Evolutionary conservation across 108 stramenopile species (phyloP).

Genomic region (Skeletonema tropicum): DNA sequence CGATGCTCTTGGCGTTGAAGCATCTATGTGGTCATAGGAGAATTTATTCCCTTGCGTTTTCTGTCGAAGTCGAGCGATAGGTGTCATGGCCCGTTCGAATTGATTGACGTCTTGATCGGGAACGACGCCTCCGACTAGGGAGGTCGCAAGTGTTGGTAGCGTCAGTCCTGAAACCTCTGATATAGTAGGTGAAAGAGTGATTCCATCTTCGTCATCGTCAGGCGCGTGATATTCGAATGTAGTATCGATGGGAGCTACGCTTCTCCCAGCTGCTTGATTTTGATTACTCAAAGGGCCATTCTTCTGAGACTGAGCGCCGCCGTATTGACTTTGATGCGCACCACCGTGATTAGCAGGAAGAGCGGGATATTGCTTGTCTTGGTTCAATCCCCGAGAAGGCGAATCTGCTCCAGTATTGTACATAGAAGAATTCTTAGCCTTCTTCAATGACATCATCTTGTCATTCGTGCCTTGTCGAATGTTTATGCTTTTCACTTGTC

Average conservation of each 20-base stretch:
- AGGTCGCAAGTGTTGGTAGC: slow-evolving; percentile 29
- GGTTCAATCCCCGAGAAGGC: background rate
- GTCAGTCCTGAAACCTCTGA: slow-evolving; percentile 49
- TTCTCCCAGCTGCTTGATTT: background rate
- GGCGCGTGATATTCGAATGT: slow-evolving; percentile 11
- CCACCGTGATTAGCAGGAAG: background rate
- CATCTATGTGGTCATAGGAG: slow-evolving; percentile 2
- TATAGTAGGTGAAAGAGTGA: slow-evolving; percentile 46
- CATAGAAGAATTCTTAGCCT: background rate
- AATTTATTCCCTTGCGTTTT: slow-evolving; percentile 10
- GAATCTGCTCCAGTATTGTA: background rate
- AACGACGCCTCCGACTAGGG: slow-evolving; percentile 12
- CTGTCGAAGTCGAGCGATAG: slow-evolving; percentile 30
- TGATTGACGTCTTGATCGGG: background rate
- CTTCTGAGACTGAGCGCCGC: background rate
- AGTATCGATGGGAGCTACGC: slow-evolving; percentile 13
- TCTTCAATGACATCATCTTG: background rate
- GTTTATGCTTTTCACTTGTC: background rate
- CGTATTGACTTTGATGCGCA: background rate
- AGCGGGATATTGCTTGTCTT: background rate
- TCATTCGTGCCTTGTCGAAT: background rate
- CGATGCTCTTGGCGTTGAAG: slow-evolving; percentile 15
- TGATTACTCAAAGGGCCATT: background rate
- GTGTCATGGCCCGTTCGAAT: slow-evolving; percentile 27
- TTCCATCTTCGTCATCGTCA: slow-evolving; percentile 45